phyloP scores from a whole-genome alignment of 2,329 filamentous ascomycete genomes.

The Epichloe bromicola region DNA sequence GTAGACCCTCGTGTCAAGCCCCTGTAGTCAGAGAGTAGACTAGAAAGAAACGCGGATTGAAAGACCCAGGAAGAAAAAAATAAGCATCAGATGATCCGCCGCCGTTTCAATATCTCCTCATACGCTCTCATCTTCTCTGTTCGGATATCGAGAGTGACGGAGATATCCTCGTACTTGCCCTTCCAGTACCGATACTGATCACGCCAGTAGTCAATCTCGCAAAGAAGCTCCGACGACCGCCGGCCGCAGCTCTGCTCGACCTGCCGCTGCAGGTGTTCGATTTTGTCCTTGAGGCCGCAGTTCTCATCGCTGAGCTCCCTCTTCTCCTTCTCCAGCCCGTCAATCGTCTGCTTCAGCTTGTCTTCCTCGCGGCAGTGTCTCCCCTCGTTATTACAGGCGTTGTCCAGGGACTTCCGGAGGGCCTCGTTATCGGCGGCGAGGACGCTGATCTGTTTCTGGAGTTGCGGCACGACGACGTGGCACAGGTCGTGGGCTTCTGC shows the following conservation, averaged over 20 bases:
- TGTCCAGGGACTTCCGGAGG: slow-evolving; percentile 25
- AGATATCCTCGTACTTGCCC: slow-evolving; percentile 16
- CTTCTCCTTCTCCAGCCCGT: slow-evolving; percentile 23
- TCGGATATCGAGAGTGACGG: slow-evolving; percentile 17
- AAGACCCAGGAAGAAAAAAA: background rate
- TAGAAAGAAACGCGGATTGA: background rate
- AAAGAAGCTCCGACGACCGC: slow-evolving; percentile 19
- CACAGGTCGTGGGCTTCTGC: slow-evolving; percentile 22
- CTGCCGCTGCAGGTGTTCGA: slow-evolving; percentile 23
- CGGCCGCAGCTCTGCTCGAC: slow-evolving; percentile 18
- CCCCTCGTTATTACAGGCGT: slow-evolving; percentile 16
- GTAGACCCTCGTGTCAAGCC: no score
- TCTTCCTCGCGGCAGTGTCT: slow-evolving; percentile 19
- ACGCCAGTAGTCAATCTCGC: slow-evolving; percentile 23
- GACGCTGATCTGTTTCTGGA: slow-evolving; percentile 23
- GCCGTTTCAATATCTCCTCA: slow-evolving; percentile 21
- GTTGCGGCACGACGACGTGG: slow-evolving; percentile 20
- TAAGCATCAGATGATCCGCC: slow-evolving; percentile 14
- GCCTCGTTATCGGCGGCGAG: slow-evolving; percentile 26
- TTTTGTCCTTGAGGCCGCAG: slow-evolving; percentile 17
- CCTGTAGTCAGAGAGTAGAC: background rate
- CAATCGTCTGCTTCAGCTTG: slow-evolving; percentile 20
- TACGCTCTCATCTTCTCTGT: slow-evolving; percentile 20
- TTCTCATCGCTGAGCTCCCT: slow-evolving; percentile 21
- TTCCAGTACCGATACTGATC: slow-evolving; percentile 19